Percentiles rank a stretch among this genome's conserved stretches.
Evolutionary conservation across 495 filamentous ascomycete genomes (phyloP).

Genomic region (Tuber borchii): DNA sequence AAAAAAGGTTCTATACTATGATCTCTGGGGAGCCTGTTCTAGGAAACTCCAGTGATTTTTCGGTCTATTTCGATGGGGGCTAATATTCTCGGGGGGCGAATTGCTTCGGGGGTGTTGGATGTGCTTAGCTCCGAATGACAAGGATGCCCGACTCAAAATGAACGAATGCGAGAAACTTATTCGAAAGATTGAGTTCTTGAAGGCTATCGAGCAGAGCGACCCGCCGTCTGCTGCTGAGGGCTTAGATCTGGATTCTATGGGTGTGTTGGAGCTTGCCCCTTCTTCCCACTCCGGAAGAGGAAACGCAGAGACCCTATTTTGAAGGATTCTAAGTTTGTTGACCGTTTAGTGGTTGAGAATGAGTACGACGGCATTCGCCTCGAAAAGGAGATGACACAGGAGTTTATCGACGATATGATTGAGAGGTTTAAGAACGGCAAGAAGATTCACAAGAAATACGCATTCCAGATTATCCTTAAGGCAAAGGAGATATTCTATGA

Average conservation of each 20-base stretch:
- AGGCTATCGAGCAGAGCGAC: constrained; percentile 88
- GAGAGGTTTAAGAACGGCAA: constrained; percentile 92
- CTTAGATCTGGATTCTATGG: constrained; percentile 77
- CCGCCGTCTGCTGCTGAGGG: constrained; percentile 85
- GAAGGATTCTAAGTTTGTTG: not conserved
- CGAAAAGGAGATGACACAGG: constrained; percentile 80
- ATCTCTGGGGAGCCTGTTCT: not conserved
- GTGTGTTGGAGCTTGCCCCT: constrained; percentile 17
- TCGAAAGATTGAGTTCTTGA: constrained; percentile 79
- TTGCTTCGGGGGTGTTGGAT: constrained; percentile 1
- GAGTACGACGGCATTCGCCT: constrained; percentile 78
- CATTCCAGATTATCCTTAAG: constrained; percentile 86
- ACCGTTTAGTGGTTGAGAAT: constrained; percentile 55
- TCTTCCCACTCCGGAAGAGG: not conserved
- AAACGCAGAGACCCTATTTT: not conserved
- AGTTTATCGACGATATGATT: constrained; percentile 96
- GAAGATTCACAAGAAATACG: constrained; percentile 92
- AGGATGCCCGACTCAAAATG: constrained; percentile 81
- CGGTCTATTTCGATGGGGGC: not conserved
- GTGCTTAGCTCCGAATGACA: constrained; percentile 63
- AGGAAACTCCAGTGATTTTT: not conserved
- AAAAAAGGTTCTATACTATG: constrained; percentile 50
- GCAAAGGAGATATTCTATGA: constrained; percentile 82
- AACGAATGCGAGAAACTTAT: constrained; percentile 90
- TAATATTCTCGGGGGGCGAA: constrained; percentile 7